These are phyloP conservation scores for Hemisphaericaspora lyxosophila DNA, from an alignment of 1,139 yeast species.

Conservation along the genomic window DNA sequence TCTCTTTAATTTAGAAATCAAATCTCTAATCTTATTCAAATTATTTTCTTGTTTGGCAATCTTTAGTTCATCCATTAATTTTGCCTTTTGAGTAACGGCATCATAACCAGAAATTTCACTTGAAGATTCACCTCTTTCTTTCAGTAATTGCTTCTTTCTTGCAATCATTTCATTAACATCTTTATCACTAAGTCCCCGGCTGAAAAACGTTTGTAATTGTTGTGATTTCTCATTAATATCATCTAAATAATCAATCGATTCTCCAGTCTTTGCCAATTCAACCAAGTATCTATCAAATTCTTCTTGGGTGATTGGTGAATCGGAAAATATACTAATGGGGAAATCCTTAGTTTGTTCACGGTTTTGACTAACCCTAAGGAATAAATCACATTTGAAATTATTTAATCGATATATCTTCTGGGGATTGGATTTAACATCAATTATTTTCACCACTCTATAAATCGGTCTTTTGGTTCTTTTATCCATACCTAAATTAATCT, in stretches of 20 bases:
- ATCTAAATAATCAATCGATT: constrained; percentile 62
- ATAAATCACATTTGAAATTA: constrained; percentile 56
- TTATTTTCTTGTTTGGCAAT: constrained; percentile 73
- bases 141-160: constrained; percentile 60
- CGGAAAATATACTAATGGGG: constrained; percentile 79
- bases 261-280: constrained; percentile 59
- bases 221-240: constrained; percentile 65
- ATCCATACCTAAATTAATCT: constrained; percentile 76
- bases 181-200: constrained; percentile 66
- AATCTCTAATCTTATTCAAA: constrained; percentile 46
- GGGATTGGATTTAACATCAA: constrained; percentile 52
- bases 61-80: constrained; percentile 69
- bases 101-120: constrained; percentile 56
- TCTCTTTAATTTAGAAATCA: constrained; percentile 51
- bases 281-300: constrained; percentile 73
- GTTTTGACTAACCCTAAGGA: constrained; percentile 67
- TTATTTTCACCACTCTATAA: constrained; percentile 83
- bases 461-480: constrained; percentile 60
- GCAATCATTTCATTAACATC: constrained; percentile 80
- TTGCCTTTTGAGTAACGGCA: constrained; percentile 75
- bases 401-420: constrained; percentile 61
- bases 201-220: constrained; percentile 60
- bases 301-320: constrained; percentile 61
- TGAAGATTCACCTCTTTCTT: constrained; percentile 18
- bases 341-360: constrained; percentile 64